Evolutionary conservation across 805 yeast species (phyloP), one percentile per base, ranked within the genome.

Genomic region (Wilhelminamyces savonicus): DNA sequence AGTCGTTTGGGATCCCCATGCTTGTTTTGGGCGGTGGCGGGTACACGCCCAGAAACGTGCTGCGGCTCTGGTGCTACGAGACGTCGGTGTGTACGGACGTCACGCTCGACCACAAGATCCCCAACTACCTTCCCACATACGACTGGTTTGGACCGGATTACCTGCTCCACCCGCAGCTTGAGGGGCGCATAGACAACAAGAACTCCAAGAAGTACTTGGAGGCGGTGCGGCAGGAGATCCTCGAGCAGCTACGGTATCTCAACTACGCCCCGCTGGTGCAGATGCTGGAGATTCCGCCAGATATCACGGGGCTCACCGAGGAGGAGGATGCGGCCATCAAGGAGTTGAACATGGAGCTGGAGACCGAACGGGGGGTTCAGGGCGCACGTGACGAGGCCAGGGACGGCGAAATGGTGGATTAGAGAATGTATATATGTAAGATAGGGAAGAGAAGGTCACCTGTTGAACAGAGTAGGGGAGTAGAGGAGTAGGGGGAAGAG

Each of bases 21-120:
- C 62, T 90, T 41, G 95, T 88, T 5, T 63, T 90, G 9, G 98
- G 98, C 14, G 98, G 98, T 30, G 98, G 98, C 36, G 98, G 98
- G 13, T 90, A 90, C 57, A 92, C 98, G 2, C 95, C 95, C 52
- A 71, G 97, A 48, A 90, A 90, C 50, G 98, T 90, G 10, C 81
- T 94, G 23, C 69, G 97, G 43, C 71, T 94, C 19, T 90, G 98
- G 98, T 82, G 95, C 45, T 87, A 82, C 54, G 98, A 90, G 57
- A 90, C 97, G 1, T 78, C 88, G 22, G 66, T 84, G 16, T 60
- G 83, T 44, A 82, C 78, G 32, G 84, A 82, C 47, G 80, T 51
- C 37, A 67, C 54, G 45, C 41, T 64, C 10, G 68, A 64, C 29
- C 56, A 54, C 29, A 62, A 54, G 33, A 57, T 64, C 31, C 95